A percentile compares a stretch with the other conserved stretches of the same genome.
phyloP scores from a whole-genome alignment of 495 filamentous ascomycete species.

The Xylaria nigripes region DNA sequence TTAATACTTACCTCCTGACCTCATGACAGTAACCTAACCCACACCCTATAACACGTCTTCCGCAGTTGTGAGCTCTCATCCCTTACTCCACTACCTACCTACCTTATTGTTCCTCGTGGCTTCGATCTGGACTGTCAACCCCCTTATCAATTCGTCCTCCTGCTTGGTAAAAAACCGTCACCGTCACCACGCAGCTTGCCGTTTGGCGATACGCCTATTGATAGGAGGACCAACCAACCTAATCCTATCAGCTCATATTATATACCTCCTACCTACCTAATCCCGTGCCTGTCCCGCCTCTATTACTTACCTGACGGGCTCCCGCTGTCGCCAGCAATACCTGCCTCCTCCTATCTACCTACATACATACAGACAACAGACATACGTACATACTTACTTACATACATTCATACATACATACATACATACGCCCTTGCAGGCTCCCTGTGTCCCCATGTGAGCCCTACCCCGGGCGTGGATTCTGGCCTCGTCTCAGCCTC shows the following conservation, averaged over 20 bases:
- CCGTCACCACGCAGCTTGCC: background rate
- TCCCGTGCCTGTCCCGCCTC: background rate
- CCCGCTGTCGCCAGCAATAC: background rate
- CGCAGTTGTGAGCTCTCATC: slow-evolving; percentile 3
- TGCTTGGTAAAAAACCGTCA: background rate
- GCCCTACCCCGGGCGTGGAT: slow-evolving; percentile 7
- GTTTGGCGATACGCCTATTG: background rate
- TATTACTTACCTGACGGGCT: no score
- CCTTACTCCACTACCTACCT: slow-evolving; percentile 2
- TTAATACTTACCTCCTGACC: slow-evolving; percentile 4
- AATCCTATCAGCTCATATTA: background rate
- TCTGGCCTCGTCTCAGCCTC: slow-evolving; percentile 9
- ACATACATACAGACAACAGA: no score
- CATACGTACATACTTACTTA: no score
- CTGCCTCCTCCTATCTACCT: background rate
- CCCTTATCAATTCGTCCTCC: background rate
- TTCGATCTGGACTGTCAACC: background rate
- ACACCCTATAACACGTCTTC: slow-evolving; percentile 14
- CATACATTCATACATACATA: no score
- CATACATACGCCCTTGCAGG: background rate
- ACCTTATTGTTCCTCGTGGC: background rate
- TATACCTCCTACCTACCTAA: no score
- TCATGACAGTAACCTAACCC: slow-evolving; percentile 12
- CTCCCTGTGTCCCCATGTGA: background rate
- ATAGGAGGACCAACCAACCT: background rate